These are phyloP conservation scores for Mycena pura DNA, from an alignment of 768 basidiomycete species.

Conservation along the genomic window DNA sequence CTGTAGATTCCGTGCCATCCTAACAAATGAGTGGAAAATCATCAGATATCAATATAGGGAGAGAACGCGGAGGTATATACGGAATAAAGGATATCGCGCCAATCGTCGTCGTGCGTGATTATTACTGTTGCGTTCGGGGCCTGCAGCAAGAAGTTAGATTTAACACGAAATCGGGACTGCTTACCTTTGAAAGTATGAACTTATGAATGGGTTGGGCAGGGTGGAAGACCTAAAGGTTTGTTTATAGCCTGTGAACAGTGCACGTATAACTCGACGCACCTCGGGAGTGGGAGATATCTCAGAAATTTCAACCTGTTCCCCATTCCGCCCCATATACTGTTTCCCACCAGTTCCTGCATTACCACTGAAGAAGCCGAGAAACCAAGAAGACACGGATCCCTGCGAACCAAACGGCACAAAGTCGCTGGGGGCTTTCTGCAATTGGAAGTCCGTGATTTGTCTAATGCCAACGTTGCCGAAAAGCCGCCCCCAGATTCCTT, in stretches of 20 bases:
- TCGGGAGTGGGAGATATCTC: background rate
- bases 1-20: background rate
- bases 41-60: background rate
- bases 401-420: constrained; percentile 6
- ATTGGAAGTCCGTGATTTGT: background rate
- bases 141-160: background rate
- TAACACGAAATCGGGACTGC: too few species aligned
- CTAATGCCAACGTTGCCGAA: background rate
- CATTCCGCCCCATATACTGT: background rate
- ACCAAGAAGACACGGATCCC: background rate
- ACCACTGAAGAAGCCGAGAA: background rate
- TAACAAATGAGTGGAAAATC: background rate
- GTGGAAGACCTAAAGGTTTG: background rate
- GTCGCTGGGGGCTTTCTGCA: background rate
- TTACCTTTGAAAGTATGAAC: constrained; percentile 6
- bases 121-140: background rate
- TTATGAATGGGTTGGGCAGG: constrained; percentile 2
- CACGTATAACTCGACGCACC: background rate
- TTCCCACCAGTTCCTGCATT: background rate
- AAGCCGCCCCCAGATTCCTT: constrained; percentile 12
- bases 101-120: constrained; percentile 18
- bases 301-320: background rate
- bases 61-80: too few species aligned
- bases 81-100: constrained; percentile 5
- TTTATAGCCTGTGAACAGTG: background rate